Evolutionary conservation across 169 alveolate genomes (phyloP).

Genomic region (Pseudocohnilembus persalinus): DNA sequence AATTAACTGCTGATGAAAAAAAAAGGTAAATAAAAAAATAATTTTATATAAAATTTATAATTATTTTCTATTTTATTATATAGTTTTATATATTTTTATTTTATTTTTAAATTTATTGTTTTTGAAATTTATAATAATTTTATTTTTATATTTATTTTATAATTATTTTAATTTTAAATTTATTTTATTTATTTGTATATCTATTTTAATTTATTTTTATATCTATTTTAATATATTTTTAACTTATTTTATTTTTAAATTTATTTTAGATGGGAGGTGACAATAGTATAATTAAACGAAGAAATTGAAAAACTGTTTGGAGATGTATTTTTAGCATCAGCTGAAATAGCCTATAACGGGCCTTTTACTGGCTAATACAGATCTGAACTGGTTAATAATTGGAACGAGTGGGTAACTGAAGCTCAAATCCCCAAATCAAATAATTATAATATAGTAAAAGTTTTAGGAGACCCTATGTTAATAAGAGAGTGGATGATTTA

Average conservation of each 20-base stretch:
- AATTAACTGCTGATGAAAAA: conserved; percentile 74
- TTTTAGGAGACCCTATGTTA: conserved; percentile 77
- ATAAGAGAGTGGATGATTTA: conserved; percentile 82
- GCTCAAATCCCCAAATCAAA: conserved; percentile 64
- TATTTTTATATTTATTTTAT: too few relatives aligned
- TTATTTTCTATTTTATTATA: too few relatives aligned
- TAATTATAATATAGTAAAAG: conserved; percentile 60
- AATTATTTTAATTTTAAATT: too few relatives aligned
- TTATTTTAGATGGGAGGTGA: conserved; percentile 91
- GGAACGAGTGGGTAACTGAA: conserved; percentile 66
- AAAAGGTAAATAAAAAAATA: too few relatives aligned
- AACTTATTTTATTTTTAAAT: too few relatives aligned
- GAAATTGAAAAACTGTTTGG: conserved; percentile 80
- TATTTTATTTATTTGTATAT: too few relatives aligned
- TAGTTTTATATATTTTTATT: too few relatives aligned
- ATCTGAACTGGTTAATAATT: conserved; percentile 63
- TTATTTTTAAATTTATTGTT: too few relatives aligned
- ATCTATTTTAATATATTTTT: too few relatives aligned
- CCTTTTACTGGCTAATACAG: conserved; percentile 81
- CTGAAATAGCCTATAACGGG: conserved; percentile 82
- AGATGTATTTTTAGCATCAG: conserved; percentile 89
- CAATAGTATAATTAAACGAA: conserved; percentile 67
- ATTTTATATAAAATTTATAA: too few relatives aligned
- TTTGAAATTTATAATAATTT: too few relatives aligned
- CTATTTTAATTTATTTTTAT: too few relatives aligned